Percentiles rank a stretch among this genome's conserved stretches.
phyloP scores from a whole-genome alignment of 2,329 filamentous ascomycete species.

The Cercospora citrullina region DNA sequence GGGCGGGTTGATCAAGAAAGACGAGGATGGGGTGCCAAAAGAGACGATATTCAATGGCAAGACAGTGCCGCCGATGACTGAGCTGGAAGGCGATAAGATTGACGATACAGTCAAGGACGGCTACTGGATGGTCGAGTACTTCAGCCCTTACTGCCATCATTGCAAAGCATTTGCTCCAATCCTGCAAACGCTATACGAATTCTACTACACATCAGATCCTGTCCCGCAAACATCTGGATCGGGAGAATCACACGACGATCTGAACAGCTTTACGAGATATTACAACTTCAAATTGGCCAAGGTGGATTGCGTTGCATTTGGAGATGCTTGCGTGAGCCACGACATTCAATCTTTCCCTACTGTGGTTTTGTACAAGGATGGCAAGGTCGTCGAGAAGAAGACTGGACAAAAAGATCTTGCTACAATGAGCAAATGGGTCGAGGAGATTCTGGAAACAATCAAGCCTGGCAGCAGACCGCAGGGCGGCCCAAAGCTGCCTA shows the following conservation, averaged over 20 bases:
- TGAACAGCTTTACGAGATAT: slow-evolving; percentile 72
- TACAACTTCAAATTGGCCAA: slow-evolving; percentile 88
- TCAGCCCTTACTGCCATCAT: slow-evolving; percentile 61
- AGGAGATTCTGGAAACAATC: slow-evolving; percentile 72
- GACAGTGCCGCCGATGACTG: slow-evolving; percentile 64
- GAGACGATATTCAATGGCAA: slow-evolving; percentile 65
- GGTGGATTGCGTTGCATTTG: slow-evolving; percentile 82
- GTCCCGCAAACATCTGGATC: slow-evolving; percentile 54
- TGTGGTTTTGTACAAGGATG: slow-evolving; percentile 78
- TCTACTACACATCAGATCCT: slow-evolving; percentile 84
- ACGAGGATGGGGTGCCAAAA: slow-evolving; percentile 25
- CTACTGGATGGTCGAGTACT: slow-evolving; percentile 63
- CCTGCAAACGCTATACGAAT: slow-evolving; percentile 93
- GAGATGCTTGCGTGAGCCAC: slow-evolving; percentile 71
- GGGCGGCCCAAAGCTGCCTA: slow-evolving; percentile 66
- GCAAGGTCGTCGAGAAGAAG: slow-evolving; percentile 63
- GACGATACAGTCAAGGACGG: slow-evolving; percentile 62
- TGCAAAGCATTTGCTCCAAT: slow-evolving; percentile 78
- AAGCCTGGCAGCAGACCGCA: slow-evolving; percentile 77
- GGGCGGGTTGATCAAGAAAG: slow-evolving; percentile 10
- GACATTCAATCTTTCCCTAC: slow-evolving; percentile 71
- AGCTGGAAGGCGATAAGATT: slow-evolving; percentile 60
- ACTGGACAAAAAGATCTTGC: slow-evolving; percentile 68
- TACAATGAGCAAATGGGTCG: slow-evolving; percentile 68
- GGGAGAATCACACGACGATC: slow-evolving; percentile 45